These are phyloP conservation scores for Sedum album DNA, from an alignment of 164 flowering plant genomes.

Conservation along the genomic window DNA sequence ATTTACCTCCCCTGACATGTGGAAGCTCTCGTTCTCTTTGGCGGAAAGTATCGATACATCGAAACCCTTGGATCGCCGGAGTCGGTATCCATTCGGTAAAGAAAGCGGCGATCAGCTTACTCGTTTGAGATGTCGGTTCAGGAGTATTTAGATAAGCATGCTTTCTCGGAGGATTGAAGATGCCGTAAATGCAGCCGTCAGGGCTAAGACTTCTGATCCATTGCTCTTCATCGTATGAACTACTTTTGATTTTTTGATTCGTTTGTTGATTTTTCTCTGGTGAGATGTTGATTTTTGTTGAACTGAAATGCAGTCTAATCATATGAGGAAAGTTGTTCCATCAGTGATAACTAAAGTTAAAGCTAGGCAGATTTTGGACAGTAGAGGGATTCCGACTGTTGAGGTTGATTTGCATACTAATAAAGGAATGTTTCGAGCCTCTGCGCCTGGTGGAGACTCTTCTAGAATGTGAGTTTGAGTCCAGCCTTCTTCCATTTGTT, in stretches of 20 bases:
- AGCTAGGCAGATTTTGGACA: slow-evolving; percentile 89
- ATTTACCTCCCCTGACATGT: background rate
- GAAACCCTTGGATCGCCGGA: background rate
- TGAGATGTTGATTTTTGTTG: background rate
- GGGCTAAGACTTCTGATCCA: slow-evolving; percentile 90
- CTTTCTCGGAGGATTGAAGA: slow-evolving; percentile 96
- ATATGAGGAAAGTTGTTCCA: slow-evolving; percentile 76
- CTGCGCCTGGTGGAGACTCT: slow-evolving; percentile 68
- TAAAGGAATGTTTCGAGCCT: slow-evolving; percentile 88
- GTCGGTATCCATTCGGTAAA: background rate
- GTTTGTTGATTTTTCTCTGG: background rate
- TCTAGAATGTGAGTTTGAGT: slow-evolving; percentile 53
- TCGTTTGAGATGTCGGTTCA: slow-evolving; percentile 72
- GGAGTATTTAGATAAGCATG: slow-evolving; percentile 84
- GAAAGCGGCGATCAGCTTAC: background rate
- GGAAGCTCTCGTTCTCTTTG: background rate
- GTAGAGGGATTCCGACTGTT: slow-evolving; percentile 94
- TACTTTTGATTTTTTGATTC: background rate
- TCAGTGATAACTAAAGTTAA: slow-evolving; percentile 82
- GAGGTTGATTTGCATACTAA: slow-evolving; percentile 88
- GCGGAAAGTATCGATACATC: background rate
- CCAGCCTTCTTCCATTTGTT: background rate
- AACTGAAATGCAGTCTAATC: slow-evolving; percentile 50
- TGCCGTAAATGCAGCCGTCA: slow-evolving; percentile 98
- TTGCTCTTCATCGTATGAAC: slow-evolving; percentile 77